phyloP scores from a whole-genome alignment of 2,329 filamentous ascomycete species.

The Fusarium torulosum region DNA sequence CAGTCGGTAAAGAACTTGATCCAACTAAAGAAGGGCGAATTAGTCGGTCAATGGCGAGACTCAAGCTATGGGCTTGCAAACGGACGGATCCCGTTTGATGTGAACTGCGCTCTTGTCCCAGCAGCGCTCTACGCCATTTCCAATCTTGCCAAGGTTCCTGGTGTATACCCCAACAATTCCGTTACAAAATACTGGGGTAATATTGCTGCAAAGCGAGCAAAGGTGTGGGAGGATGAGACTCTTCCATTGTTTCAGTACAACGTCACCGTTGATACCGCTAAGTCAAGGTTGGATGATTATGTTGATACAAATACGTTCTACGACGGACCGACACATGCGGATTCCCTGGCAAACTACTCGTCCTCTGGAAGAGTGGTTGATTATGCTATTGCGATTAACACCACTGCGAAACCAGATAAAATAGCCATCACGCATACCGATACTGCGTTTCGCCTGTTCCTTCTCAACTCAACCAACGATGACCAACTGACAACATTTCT shows the following conservation, averaged over 20 bases:
- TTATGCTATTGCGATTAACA: slow-evolving; percentile 69
- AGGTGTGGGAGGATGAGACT: slow-evolving; percentile 72
- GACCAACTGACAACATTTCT: slow-evolving; percentile 68
- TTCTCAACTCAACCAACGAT: slow-evolving; percentile 71
- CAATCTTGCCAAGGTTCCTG: slow-evolving; percentile 58
- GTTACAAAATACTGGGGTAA: slow-evolving; percentile 56
- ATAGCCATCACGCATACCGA: slow-evolving; percentile 74
- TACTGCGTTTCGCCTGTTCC: slow-evolving; percentile 72
- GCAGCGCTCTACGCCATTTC: slow-evolving; percentile 71
- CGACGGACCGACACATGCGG: slow-evolving; percentile 58
- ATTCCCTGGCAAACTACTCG: slow-evolving; percentile 51
- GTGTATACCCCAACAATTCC: slow-evolving; percentile 62
- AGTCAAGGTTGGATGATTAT: slow-evolving; percentile 62
- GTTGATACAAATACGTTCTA: slow-evolving; percentile 56
- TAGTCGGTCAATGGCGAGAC: slow-evolving; percentile 74
- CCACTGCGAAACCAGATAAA: slow-evolving; percentile 60
- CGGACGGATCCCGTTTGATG: slow-evolving; percentile 73
- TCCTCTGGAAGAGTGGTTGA: slow-evolving; percentile 59
- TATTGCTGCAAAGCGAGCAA: slow-evolving; percentile 63
- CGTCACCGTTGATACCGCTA: slow-evolving; percentile 60
- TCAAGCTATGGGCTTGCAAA: slow-evolving; percentile 70
- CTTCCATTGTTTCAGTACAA: slow-evolving; percentile 66
- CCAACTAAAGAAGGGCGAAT: slow-evolving; percentile 64
- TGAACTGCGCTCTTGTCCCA: slow-evolving; percentile 73
- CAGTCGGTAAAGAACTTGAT: slow-evolving; percentile 68